Evolutionary conservation across 805 yeast species (phyloP).

Genomic region (Barnettozyma botsteinii): DNA sequence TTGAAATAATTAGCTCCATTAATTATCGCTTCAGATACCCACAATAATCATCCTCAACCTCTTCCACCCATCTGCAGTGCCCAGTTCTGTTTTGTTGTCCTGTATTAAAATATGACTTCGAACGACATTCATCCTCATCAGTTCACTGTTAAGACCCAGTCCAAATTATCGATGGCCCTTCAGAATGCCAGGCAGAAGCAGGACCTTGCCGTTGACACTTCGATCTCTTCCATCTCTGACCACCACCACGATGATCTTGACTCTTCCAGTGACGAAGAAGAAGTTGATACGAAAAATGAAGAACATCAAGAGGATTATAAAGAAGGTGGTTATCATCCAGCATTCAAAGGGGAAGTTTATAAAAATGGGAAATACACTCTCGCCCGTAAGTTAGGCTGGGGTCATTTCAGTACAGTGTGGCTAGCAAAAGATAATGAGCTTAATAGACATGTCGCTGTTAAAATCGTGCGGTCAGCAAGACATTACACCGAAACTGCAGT

Average conservation of each 20-base stretch:
- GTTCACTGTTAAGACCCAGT: neutral
- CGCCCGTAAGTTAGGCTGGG: constrained; percentile 96
- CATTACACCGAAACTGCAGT: constrained; percentile 91
- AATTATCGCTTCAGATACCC: too few relatives aligned
- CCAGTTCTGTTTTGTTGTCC: neutral
- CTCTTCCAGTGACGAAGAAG: constrained; percentile 21
- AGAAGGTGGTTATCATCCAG: constrained; percentile 95
- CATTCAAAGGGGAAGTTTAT: constrained; percentile 78
- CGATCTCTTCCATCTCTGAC: neutral
- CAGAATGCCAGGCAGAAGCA: neutral
- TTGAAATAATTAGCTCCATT: too few relatives aligned
- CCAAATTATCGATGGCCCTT: constrained; percentile 1
- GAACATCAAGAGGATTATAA: constrained; percentile 83
- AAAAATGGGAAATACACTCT: constrained; percentile 70
- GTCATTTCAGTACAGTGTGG: constrained; percentile 97
- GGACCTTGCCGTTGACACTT: neutral
- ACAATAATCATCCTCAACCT: too few relatives aligned
- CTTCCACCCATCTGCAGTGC: too few relatives aligned
- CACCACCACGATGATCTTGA: neutral
- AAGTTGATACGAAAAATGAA: constrained; percentile 53
- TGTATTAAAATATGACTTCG: neutral
- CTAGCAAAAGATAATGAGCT: constrained; percentile 60
- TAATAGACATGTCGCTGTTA: constrained; percentile 82
- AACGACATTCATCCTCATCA: neutral
- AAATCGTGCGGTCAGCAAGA: constrained; percentile 85